Evolutionary conservation across 768 basidiomycete species (phyloP), one percentile per base, ranked within the genome.

Genomic region (Tricholoma furcatifolium): DNA sequence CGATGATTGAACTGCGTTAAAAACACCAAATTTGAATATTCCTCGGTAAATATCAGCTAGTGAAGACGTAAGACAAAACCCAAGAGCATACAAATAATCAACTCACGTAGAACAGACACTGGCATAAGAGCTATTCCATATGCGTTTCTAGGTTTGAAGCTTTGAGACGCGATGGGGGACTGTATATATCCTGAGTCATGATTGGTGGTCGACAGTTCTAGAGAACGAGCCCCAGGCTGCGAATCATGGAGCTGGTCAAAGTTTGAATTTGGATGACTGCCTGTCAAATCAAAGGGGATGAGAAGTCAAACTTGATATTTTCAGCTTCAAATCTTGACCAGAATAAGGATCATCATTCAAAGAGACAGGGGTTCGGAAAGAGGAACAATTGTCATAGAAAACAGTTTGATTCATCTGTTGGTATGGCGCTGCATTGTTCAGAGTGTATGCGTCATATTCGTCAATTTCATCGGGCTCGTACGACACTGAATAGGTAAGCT

Each of bases 1-100:
- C 24, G 75, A 76, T 12, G 90, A 92, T 60, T 99, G 96, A 18
- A 98, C 82, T 3, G 88, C 85, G 65, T 98, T 98, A 76, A 98
- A 98, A 3, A 88, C 81, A 0, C 85, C 84, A 58, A 95, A 97
- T 62, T 88, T 89, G 80, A 95, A 97, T 2, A 93, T 72, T 0
- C 78, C 73, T 14, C 90, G 82, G 67, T 88, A 93, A 14, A 84
- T 76, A 62, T 93, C 90, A 46, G 92, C 95, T 96, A 59, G 8
- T 41, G n/a, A 15, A 24, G n/a, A 15, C 20, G 17, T 24, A 34
- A 35, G 4, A 47, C 15, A 41, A 1, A 24, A 18, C 11, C 20
- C 1, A 36, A 14, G 53, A 54, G 44, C 24, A 46, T 47, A 32
- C 27, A 38, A 53, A 23, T n/a, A 12, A 42, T 14, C 36, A 48